Evolutionary conservation across 1,139 yeast species (phyloP).

Genomic region (Wickerhamiella infanticola): DNA sequence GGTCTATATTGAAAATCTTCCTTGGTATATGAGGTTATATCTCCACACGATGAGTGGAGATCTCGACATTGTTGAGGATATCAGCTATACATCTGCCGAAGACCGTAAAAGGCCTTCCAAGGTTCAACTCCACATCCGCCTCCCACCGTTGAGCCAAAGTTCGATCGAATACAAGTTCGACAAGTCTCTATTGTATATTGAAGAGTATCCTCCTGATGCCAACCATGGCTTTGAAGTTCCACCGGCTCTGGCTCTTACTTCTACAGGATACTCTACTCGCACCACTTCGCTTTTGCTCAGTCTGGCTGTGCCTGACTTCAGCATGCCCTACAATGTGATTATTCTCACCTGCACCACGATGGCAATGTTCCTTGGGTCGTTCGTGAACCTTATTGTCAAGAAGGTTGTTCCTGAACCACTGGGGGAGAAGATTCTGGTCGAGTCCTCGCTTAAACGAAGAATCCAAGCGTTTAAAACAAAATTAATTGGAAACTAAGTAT

Average conservation of each 20-base stretch:
- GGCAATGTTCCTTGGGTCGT: slow-evolving; percentile 80
- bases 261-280: slow-evolving; percentile 39
- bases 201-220: slow-evolving; percentile 98
- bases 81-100: slow-evolving; percentile 57
- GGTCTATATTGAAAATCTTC: slow-evolving; percentile 65
- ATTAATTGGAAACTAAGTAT: no score
- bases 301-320: slow-evolving; percentile 93
- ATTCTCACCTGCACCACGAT: slow-evolving; percentile 86
- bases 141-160: slow-evolving; percentile 53
- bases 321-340: slow-evolving; percentile 97
- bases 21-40: slow-evolving; percentile 86
- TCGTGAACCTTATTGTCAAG: slow-evolving; percentile 65
- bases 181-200: slow-evolving; percentile 65
- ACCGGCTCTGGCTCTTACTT: slow-evolving; percentile 50
- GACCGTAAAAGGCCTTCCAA: slow-evolving; percentile 78
- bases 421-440: slow-evolving; percentile 30
- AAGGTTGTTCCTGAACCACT: slow-evolving; percentile 66
- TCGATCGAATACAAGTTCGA: slow-evolving; percentile 69
- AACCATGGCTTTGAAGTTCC: slow-evolving; percentile 94
- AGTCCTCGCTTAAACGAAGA: no score
- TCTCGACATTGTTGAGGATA: slow-evolving; percentile 20
- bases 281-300: slow-evolving; percentile 75
- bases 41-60: slow-evolving; percentile 42
- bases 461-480: no score
- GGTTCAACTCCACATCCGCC: slow-evolving; percentile 45